Conservation (phyloP, 805 yeast genomes). For the Candida taoyuanica region DNA sequence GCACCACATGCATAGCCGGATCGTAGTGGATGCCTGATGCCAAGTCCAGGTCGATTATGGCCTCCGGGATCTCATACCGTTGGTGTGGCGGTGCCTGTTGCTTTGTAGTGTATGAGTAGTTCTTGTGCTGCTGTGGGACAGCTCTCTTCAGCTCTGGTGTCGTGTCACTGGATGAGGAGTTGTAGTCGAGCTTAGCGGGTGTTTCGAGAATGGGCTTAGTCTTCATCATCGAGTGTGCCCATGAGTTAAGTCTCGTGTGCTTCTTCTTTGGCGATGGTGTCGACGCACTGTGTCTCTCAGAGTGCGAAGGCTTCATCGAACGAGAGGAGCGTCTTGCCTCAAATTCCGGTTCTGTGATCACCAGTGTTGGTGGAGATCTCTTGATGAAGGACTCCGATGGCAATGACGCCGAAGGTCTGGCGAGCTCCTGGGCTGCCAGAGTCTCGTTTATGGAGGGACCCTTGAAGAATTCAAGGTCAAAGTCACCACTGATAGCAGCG, state of each 20-base stretch:
- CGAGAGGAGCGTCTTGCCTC: constrained; percentile 2
- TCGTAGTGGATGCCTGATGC: constrained; percentile 38
- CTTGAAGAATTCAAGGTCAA: constrained; percentile 39
- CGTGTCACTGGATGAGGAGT: constrained; percentile 23
- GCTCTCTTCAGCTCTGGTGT: constrained; percentile 24
- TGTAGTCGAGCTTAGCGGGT: constrained; percentile 3
- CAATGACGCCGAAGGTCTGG: constrained; percentile 9
- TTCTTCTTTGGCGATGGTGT: constrained; percentile 24
- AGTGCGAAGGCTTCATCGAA: constrained; percentile 1
- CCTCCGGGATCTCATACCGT: constrained; percentile 40
- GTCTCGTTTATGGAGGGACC: constrained; percentile 20
- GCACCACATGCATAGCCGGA: constrained; percentile 19
- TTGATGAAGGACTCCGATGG: constrained; percentile 8
- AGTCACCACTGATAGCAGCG: constrained; percentile 85
- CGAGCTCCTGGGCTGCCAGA: constrained; percentile 7
- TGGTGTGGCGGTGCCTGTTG: too few relatives aligned
- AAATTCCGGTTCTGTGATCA: constrained; percentile 14
- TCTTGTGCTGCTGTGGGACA: neutral
- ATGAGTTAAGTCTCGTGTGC: constrained; percentile 35
- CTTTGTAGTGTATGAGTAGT: constrained; percentile 16
- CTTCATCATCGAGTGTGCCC: constrained; percentile 33
- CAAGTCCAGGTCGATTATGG: constrained; percentile 52
- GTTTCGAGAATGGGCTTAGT: constrained; percentile 8
- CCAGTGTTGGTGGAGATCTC: constrained; percentile 6
- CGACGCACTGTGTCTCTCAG: constrained; percentile 6